Evolutionary conservation across 768 basidiomycete species (phyloP).

Genomic region (Cubamyces lactineus): DNA sequence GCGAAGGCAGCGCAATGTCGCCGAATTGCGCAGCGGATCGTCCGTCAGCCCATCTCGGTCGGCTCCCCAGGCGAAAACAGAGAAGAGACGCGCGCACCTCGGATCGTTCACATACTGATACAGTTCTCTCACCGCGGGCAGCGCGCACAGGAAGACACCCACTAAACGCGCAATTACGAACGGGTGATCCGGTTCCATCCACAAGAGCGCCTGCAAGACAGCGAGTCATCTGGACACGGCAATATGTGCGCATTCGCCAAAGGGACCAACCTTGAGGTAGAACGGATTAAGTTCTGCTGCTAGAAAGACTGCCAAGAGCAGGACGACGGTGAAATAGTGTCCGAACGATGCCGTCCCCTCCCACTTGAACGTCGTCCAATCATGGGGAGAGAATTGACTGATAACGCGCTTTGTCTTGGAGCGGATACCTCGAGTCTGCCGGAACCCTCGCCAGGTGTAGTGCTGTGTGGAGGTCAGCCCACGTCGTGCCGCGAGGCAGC

Average conservation of each 20-base stretch:
- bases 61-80: slow-evolving; percentile 4
- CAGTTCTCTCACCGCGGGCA: slow-evolving; percentile 83
- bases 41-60: slow-evolving; percentile 6
- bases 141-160: slow-evolving; percentile 81
- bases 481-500: background rate
- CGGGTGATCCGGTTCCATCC: slow-evolving; percentile 92
- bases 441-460: slow-evolving; percentile 84
- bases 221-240: slow-evolving; percentile 10
- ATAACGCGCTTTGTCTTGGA: slow-evolving; percentile 80
- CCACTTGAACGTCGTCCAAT: slow-evolving; percentile 90
- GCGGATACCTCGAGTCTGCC: slow-evolving; percentile 75
- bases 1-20: background rate
- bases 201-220: slow-evolving; percentile 56
- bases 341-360: slow-evolving; percentile 73
- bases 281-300: slow-evolving; percentile 88
- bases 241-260: slow-evolving; percentile 1
- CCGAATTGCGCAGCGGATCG: slow-evolving; percentile 15
- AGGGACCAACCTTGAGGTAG: slow-evolving; percentile 70
- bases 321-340: slow-evolving; percentile 75
- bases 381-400: slow-evolving; percentile 84
- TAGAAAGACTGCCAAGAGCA: slow-evolving; percentile 76
- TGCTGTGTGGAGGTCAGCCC: slow-evolving; percentile 48
- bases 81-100: slow-evolving; percentile 50
- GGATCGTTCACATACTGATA: slow-evolving; percentile 85
- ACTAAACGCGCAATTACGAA: slow-evolving; percentile 73